These are phyloP conservation scores for Alternaria alternata DNA, from an alignment of 2,329 filamentous ascomycete genomes.

Conservation along the genomic window DNA sequence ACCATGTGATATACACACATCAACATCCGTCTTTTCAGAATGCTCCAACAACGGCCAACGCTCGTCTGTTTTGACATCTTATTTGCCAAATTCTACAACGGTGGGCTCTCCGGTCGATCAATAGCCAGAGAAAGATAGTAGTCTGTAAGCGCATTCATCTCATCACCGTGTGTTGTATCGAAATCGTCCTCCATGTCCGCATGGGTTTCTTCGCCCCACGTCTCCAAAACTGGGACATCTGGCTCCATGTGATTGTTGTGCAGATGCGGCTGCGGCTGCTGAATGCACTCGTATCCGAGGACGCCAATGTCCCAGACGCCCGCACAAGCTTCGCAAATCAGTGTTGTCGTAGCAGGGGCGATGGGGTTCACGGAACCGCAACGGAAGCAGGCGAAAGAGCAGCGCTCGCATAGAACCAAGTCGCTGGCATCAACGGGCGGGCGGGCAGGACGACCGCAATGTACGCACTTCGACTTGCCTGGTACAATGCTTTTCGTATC, in stretches of 20 bases:
- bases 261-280: slow-evolving; percentile 17
- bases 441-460: slow-evolving; percentile 45
- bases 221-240: slow-evolving; percentile 26
- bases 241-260: background rate
- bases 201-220: slow-evolving; percentile 20
- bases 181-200: slow-evolving; percentile 16
- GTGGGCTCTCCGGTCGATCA: slow-evolving; percentile 35
- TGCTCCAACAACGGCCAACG: background rate
- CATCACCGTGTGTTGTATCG: slow-evolving; percentile 40
- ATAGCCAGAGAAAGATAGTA: slow-evolving; percentile 41
- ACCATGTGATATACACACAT: background rate
- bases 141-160: slow-evolving; percentile 47
- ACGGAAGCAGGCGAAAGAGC: slow-evolving; percentile 54
- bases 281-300: slow-evolving; percentile 49
- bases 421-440: slow-evolving; percentile 15
- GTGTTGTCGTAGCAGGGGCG: slow-evolving; percentile 15
- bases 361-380: slow-evolving; percentile 42
- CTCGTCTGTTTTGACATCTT: background rate
- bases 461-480: slow-evolving; percentile 45
- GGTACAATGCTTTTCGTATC: slow-evolving; percentile 17
- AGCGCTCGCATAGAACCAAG: slow-evolving; percentile 50
- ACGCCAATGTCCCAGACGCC: slow-evolving; percentile 49
- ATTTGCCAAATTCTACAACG: slow-evolving; percentile 5
- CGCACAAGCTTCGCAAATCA: slow-evolving; percentile 46
- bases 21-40: background rate